Base-by-base conservation (phyloP, 2,329 filamentous ascomycete genomes). In the Epichloe scottii region DNA sequence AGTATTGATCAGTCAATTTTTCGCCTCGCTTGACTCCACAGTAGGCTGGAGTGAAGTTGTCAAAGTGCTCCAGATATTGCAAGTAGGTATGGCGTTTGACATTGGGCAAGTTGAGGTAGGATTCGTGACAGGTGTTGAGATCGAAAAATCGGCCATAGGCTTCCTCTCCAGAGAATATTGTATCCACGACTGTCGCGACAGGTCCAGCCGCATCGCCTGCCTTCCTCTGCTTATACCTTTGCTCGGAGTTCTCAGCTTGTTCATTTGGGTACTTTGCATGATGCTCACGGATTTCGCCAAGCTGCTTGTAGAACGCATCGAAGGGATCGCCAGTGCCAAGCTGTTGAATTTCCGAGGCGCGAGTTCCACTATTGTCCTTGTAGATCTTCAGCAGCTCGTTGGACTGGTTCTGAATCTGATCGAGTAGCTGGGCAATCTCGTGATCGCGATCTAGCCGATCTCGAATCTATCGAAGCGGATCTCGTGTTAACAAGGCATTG, bases 81-180 rank as follows among this genome's bases (percentile, higher is more conserved):
- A 97, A 74, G 63, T 98, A 98, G 15, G 82, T 85, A 41, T 93
- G 71, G 49, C 91, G 81, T 68, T 94, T 95, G 19, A 90, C 82
- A 49, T 86, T 84, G 2, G 89, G 86, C 8, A 98, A 75, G 63
- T 98, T 98, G 54, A 96, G 76, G 63, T 89, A 98, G 14, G 85
- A 76, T 62, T 97, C 91, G 67, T 97, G 90, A 58, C 83, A 79
- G 39, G 75, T 78, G 17, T 85, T 91, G 45, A 98, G 71, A 66
- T 98, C 93, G 61, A 98, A 87, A 68, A 88, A 98, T 59, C 89
- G 85, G 42, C 93, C 93, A 61, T 86, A 96, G 0, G 85, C 85
- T 67, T 98, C 93, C 68, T 98, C 94, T 55, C 93, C 93, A 0
- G 89, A 95, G 68, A 98, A 98, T 73, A 97, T 85, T 52, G 81